Conservation (phyloP, 2,329 filamentous ascomycete species). For the Diaporthe ampelina region DNA sequence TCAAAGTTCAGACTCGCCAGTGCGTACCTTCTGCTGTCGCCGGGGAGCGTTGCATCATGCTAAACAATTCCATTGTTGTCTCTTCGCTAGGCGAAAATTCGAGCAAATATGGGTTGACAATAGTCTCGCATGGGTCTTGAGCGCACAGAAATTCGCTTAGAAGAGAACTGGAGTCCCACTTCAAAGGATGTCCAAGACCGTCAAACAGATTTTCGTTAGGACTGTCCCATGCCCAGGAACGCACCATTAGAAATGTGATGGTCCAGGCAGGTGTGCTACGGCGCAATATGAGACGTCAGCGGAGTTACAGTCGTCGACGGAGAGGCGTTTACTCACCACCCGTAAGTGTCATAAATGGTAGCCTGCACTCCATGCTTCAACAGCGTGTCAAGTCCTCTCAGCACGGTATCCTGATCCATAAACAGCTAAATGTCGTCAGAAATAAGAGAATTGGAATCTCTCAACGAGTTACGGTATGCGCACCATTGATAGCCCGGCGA, state of each 20-base stretch:
- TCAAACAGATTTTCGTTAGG: no score
- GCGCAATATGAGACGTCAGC: no score
- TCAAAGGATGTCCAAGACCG: background rate
- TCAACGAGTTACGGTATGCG: no score
- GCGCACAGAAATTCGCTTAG: slow-evolving; percentile 4
- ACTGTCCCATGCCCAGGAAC: background rate
- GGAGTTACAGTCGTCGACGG: no score
- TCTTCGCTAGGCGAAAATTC: background rate
- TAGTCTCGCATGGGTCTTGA: background rate
- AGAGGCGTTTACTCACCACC: background rate
- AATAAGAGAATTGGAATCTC: no score
- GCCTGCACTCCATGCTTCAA: slow-evolving; percentile 1
- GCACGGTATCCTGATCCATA: background rate
- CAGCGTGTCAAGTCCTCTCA: background rate
- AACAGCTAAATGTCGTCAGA: no score
- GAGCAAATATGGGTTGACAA: background rate
- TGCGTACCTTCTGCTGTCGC: slow-evolving; percentile 20
- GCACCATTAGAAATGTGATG: background rate
- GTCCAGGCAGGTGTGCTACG: slow-evolving; percentile 8
- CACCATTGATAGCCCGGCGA: no score
- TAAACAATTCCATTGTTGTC: background rate
- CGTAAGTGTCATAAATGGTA: background rate
- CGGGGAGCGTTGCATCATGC: background rate
- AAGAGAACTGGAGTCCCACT: background rate
- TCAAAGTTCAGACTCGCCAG: background rate